phyloP scores from a whole-genome alignment of 257 asterid species.

The Solanum stenotomum region DNA sequence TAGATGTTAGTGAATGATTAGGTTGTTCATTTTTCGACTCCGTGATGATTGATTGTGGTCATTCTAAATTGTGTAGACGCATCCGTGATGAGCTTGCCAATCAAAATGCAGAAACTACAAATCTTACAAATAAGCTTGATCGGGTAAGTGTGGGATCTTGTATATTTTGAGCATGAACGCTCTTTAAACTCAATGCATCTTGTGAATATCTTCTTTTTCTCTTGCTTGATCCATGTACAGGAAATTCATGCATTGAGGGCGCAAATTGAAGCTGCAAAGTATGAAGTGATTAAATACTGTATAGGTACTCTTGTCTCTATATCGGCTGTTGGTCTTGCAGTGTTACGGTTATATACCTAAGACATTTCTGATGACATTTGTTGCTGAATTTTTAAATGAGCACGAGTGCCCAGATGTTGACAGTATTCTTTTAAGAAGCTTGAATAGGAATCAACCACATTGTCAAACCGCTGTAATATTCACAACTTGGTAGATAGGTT shows the following conservation, averaged over 20 bases:
- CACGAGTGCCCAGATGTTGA: background rate
- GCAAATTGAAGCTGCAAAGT: conserved; percentile 50
- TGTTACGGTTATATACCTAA: conserved; percentile 26
- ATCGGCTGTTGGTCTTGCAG: conserved; percentile 44
- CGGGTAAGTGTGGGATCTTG: conserved; percentile 17
- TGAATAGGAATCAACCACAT: background rate
- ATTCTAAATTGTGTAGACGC: conserved; percentile 20
- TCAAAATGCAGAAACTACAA: conserved; percentile 39
- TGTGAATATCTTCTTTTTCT: background rate
- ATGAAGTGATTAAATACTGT: conserved; percentile 52
- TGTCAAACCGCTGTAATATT: background rate
- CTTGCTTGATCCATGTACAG: conserved; percentile 6
- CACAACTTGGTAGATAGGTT: conserved; percentile 1
- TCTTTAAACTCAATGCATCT: background rate
- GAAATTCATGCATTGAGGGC: conserved; percentile 53
- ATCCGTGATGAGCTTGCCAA: conserved; percentile 45
- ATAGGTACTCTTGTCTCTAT: conserved; percentile 50
- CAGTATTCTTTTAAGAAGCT: background rate
- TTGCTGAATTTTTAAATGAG: background rate
- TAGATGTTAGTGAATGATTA: background rate
- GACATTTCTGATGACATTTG: background rate
- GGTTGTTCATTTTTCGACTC: background rate
- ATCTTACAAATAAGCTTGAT: conserved; percentile 48
- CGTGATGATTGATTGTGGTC: background rate
- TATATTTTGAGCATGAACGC: background rate